These are phyloP conservation scores for Rachicladosporium sp. DNA, from an alignment of 2,329 filamentous ascomycete species.

Conservation along the genomic window DNA sequence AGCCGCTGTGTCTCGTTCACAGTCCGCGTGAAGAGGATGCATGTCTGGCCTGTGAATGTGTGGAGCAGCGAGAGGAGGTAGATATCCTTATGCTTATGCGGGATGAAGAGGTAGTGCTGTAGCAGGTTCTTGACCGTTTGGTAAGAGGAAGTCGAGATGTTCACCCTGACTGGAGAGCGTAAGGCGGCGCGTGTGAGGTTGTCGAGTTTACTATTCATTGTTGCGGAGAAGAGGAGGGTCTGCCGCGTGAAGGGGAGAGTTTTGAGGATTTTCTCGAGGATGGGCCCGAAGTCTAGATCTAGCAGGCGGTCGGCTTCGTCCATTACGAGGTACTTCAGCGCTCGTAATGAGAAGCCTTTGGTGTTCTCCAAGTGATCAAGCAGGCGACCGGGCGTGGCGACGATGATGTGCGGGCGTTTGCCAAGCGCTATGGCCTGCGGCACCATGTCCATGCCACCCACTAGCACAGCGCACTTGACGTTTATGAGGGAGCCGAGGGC, in stretches of 20 bases:
- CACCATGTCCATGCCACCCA: slow-evolving; percentile 94
- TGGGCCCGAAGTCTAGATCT: slow-evolving; percentile 87
- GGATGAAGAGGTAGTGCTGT: slow-evolving; percentile 81
- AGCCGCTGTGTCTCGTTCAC: slow-evolving; percentile 83
- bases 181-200: slow-evolving; percentile 81
- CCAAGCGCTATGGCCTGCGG: slow-evolving; percentile 78
- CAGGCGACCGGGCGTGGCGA: slow-evolving; percentile 80
- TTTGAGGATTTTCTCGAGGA: slow-evolving; percentile 86
- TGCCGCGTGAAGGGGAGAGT: slow-evolving; percentile 64
- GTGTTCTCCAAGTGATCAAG: slow-evolving; percentile 93
- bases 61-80: slow-evolving; percentile 80
- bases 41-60: slow-evolving; percentile 70
- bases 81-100: slow-evolving; percentile 76
- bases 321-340: slow-evolving; percentile 81
- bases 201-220: slow-evolving; percentile 88
- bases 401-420: slow-evolving; percentile 91
- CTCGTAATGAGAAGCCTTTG: slow-evolving; percentile 78
- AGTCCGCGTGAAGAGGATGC: slow-evolving; percentile 84
- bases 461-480: slow-evolving; percentile 66
- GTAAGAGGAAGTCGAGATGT: slow-evolving; percentile 71
- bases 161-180: slow-evolving; percentile 70
- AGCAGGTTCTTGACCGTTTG: slow-evolving; percentile 83
- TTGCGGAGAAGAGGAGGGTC: slow-evolving; percentile 88
- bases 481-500: slow-evolving; percentile 76
- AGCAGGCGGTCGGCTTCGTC: slow-evolving; percentile 87